Evolutionary conservation across 2,329 filamentous ascomycete genomes (phyloP), one percentile per base, ranked within the genome.

Genomic region (Colletotrichum sp.): DNA sequence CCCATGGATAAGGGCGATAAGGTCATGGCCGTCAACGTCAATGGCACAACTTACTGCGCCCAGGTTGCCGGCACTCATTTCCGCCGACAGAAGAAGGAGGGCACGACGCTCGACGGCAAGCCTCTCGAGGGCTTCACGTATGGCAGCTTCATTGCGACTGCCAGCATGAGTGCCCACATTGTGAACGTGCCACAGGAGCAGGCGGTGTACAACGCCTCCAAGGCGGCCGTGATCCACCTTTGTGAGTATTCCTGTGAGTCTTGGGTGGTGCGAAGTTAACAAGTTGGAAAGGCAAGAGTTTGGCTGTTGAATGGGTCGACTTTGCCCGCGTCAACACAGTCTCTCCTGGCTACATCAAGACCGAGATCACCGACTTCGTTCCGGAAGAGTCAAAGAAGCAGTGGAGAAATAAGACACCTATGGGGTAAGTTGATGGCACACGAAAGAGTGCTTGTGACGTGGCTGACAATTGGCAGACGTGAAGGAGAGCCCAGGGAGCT

Each of bases 351-450:
- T 96, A 95, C 82, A 95, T 96, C 79, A 89, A 90, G 71, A 96
- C 94, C 0, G 94, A 95, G 77, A 93, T 96, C 79, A 91, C 91
- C 15, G 86, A 88, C 79, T 95, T 94, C 81, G 88, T 92, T 12
- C 87, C 91, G 1, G 81, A 87, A 11, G 93, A 94, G 79, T 93
- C 91, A 5, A 94, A 95, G 89, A 88, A 90, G 60, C 88, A 94
- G 74, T 96, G 94, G 93, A 92, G 91, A 82, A 91, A 92, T 81
- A 96, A 94, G 89, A 96, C 93, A 55, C 94, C 94, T 12, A 94
- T 97, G 92, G 94, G 92, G 86, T 90, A 79, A 82, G 87, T 85
- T 73, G 64, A 22, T 67, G 28, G 5, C 44, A 25, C 27, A 9
- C n/a, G 12, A 48, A 36, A 22, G 65, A 13, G 27, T 34, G 15